Evolutionary conservation across 371 early-diverging fungal species (phyloP), one percentile per base, ranked within the genome.

Genomic region (Rhizopus sp.): DNA sequence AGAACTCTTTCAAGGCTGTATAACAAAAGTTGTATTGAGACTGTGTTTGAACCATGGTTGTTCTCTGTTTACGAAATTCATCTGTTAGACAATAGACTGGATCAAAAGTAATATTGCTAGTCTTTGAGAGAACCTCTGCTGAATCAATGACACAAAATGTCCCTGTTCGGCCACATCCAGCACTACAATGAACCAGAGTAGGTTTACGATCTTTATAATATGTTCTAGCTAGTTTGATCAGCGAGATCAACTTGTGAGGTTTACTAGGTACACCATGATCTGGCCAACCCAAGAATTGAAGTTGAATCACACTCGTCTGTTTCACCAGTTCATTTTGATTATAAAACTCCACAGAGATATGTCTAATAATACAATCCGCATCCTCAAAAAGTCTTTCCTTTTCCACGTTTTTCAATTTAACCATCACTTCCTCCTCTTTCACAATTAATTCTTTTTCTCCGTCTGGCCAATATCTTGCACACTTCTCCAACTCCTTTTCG

Each of bases 121-220:
- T 52, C 38, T 39, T 41, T 46, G 56, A 29, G n/a, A 37, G 23
- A 8, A n/a, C 30, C 50, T 53, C 57, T 16, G 56, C 70, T 1
- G 61, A 53, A 55, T 73, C 72, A 29, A 77, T 42, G 5, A 73
- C 70, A 64, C 93, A 93, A 71, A 97, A 97, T 0, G 96, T 93
- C 2, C 99, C 99, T 0, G 99, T 97, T 34, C 99, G 80, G 4
- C 99, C 99, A 63, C 96, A 95, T 5, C 99, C 99, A 6, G 99
- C 99, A 61, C 90, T 89, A 61, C 92, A 92, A 60, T 92, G 90
- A 7, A 92, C 89, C 5, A 88, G 63, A 17, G 81, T 77, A 0
- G 91, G 90, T 16, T 70, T 65, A 4, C 62, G 55, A 23, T 40
- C 38, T 9, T 39, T 35, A 33, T 72, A 66, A 5, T 63, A 57